Evolutionary conservation across 768 basidiomycete species (phyloP).

Genomic region (Suillus decipiens): DNA sequence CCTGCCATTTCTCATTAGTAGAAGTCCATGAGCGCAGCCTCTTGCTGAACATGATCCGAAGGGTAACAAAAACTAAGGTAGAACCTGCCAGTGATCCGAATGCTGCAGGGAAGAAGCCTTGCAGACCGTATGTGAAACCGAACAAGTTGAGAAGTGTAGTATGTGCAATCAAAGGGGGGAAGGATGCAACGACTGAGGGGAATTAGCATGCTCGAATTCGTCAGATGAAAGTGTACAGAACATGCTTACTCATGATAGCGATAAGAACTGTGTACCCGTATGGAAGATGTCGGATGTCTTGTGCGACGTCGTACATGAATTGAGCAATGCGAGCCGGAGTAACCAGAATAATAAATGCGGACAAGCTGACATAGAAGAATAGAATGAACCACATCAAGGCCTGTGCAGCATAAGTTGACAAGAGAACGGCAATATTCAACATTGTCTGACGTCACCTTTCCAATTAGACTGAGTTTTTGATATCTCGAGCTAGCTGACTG

Average conservation of each 20-base stretch:
- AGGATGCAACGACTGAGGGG: slow-evolving; percentile 29
- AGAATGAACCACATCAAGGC: slow-evolving; percentile 57
- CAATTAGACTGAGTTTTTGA: slow-evolving; percentile 47
- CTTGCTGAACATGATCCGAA: slow-evolving; percentile 59
- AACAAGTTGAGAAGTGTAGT: slow-evolving; percentile 52
- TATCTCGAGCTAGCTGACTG: slow-evolving; percentile 43
- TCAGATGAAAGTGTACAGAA: slow-evolving; percentile 57
- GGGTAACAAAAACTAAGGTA: slow-evolving; percentile 55
- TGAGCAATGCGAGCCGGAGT: slow-evolving; percentile 71
- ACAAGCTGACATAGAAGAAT: slow-evolving; percentile 54
- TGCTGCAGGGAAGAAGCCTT: slow-evolving; percentile 69
- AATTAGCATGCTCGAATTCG: slow-evolving; percentile 24
- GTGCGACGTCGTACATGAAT: slow-evolving; percentile 67
- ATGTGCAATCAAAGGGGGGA: slow-evolving; percentile 35
- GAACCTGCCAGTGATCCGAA: slow-evolving; percentile 66
- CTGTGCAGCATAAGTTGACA: slow-evolving; percentile 34
- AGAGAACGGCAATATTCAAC: not conserved
- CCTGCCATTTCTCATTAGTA: slow-evolving; percentile 73
- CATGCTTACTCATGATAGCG: slow-evolving; percentile 57
- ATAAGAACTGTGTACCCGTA: slow-evolving; percentile 66
- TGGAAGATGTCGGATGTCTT: slow-evolving; percentile 54
- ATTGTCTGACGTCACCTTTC: slow-evolving; percentile 46
- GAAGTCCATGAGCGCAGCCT: slow-evolving; percentile 61
- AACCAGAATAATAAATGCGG: slow-evolving; percentile 47
- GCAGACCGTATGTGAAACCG: slow-evolving; percentile 84